phyloP scores from a whole-genome alignment of 1,284 basidiomycete genomes.

The Ceratobasidium sp. region DNA sequence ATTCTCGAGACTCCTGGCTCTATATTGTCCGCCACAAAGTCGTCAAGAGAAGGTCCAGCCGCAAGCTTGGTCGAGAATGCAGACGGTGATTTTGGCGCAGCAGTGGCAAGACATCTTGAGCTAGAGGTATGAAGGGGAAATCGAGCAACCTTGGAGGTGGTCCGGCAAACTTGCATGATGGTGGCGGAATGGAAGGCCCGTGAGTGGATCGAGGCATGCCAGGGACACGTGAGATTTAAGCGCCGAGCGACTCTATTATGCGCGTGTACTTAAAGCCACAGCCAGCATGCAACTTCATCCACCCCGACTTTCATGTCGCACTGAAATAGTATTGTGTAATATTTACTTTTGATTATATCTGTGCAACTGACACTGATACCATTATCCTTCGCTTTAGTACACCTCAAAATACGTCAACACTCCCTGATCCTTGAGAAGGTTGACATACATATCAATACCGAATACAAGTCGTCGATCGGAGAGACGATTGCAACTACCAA shows the following conservation, averaged over 20 bases:
- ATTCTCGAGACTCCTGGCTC: constrained; percentile 65
- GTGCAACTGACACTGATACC: too few species aligned
- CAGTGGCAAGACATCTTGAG: constrained; percentile 3
- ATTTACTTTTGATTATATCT: too few species aligned
- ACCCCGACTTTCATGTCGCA: too few species aligned
- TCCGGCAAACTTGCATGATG: constrained; percentile 33
- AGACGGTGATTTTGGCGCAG: constrained; percentile 43
- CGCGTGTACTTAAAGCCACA: too few species aligned
- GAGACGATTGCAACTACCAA: too few species aligned
- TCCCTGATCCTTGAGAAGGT: too few species aligned
- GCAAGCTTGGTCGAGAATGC: constrained; percentile 69
- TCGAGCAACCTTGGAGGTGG: neutral
- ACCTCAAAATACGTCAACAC: too few species aligned
- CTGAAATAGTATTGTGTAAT: too few species aligned
- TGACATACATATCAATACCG: too few species aligned
- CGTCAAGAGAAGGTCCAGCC: constrained; percentile 81
- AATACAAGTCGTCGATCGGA: too few species aligned
- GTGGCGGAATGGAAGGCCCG: neutral
- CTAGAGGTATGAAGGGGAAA: neutral
- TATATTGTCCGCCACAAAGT: constrained; percentile 77
- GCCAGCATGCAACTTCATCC: too few species aligned
- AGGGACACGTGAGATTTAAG: neutral
- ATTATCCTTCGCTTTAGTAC: too few species aligned
- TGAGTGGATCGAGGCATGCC: constrained; percentile 11
- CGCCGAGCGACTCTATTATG: neutral